Conservation (phyloP, 225 moss, liverwort and hornwort genomes). For the Climacium dendroides region DNA sequence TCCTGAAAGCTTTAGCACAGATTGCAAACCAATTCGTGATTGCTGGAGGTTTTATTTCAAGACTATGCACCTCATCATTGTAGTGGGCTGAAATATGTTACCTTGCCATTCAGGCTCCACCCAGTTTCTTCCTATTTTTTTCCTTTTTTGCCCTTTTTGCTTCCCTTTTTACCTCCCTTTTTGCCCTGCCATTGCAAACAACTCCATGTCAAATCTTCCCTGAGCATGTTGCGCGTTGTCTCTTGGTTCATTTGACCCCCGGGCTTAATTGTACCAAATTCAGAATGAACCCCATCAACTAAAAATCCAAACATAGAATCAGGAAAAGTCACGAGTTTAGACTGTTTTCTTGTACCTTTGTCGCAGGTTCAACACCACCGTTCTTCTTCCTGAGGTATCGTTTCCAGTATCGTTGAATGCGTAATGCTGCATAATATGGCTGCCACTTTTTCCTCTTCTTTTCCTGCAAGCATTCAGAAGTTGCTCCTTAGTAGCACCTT, state of each 20-base stretch:
- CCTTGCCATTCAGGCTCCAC: background rate
- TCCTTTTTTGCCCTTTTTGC: background rate
- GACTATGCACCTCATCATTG: background rate
- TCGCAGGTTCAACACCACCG: background rate
- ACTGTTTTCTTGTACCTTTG: background rate
- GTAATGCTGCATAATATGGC: slow-evolving; percentile 20
- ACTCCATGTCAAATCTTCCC: background rate
- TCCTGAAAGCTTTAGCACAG: background rate
- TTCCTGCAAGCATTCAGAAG: slow-evolving; percentile 7
- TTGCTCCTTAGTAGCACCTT: background rate
- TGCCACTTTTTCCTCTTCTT: slow-evolving; percentile 24
- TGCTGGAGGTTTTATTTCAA: background rate
- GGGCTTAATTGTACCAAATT: background rate
- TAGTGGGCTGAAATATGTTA: background rate
- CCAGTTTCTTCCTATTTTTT: background rate
- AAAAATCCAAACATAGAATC: background rate
- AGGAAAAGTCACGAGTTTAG: background rate
- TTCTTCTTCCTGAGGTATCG: slow-evolving; percentile 6
- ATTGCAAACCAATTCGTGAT: background rate
- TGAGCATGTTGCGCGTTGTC: background rate
- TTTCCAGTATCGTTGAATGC: slow-evolving; percentile 41
- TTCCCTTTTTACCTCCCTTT: background rate
- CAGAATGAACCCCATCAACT: background rate
- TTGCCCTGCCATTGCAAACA: background rate
- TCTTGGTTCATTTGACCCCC: background rate